Evolutionary conservation across 2,329 filamentous ascomycete species (phyloP).

Genomic region (Trichoderma sp.): DNA sequence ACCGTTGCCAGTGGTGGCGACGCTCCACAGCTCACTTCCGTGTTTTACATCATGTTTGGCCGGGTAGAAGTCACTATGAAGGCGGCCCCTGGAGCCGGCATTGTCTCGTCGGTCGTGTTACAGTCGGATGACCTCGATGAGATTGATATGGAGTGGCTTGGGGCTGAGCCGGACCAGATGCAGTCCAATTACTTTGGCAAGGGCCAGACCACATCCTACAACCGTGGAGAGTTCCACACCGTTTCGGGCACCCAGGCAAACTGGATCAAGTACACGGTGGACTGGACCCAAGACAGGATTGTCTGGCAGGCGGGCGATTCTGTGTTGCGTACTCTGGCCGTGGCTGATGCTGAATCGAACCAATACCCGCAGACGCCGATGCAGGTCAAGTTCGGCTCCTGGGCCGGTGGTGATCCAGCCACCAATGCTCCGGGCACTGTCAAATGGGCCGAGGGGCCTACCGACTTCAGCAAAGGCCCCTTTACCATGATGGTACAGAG

Average conservation of each 20-base stretch:
- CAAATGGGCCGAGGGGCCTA: conserved; percentile 82
- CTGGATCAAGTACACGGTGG: conserved; percentile 85
- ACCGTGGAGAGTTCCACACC: conserved; percentile 80
- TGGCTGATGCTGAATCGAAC: conserved; percentile 64
- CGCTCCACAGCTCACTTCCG: conserved; percentile 79
- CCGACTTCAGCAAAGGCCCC: conserved; percentile 80
- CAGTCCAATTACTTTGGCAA: conserved; percentile 98
- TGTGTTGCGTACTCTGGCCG: conserved; percentile 73
- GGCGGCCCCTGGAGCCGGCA: conserved; percentile 83
- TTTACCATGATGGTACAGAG: conserved; percentile 83
- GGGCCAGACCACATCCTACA: conserved; percentile 80
- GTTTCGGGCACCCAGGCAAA: conserved; percentile 67
- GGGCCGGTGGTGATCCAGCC: conserved; percentile 84
- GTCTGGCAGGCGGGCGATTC: conserved; percentile 82
- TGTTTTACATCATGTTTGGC: conserved; percentile 99
- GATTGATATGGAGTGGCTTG: conserved; percentile 97
- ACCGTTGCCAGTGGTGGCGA: conserved; percentile 78
- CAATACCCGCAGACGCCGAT: conserved; percentile 96
- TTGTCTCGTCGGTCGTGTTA: conserved; percentile 89
- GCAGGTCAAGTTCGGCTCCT: conserved; percentile 88
- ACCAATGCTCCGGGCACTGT: conserved; percentile 78
- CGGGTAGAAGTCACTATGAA: conserved; percentile 84
- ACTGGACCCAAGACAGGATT: conserved; percentile 86
- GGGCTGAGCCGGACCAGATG: conserved; percentile 72
- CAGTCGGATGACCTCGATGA: conserved; percentile 92